Conservation (phyloP, 345 rosid species). For the Pistacia atlantica region DNA sequence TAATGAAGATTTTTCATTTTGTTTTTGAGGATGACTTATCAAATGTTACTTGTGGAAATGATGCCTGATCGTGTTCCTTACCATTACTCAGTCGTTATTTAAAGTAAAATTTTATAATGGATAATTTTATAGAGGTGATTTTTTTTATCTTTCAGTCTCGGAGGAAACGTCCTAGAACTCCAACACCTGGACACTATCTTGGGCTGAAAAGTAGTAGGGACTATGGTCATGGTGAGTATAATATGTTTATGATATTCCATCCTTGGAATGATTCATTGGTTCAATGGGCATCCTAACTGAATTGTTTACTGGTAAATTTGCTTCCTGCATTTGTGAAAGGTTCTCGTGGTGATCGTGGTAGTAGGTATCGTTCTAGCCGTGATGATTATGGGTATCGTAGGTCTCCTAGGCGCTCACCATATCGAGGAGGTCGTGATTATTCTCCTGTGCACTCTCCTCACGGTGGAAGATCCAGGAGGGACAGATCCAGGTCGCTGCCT, state of each 20-base stretch:
- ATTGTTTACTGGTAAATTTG: background rate
- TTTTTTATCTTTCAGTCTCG: conserved; percentile 70
- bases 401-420: conserved; percentile 86
- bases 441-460: conserved; percentile 74
- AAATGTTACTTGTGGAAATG: conserved; percentile 9
- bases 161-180: conserved; percentile 95
- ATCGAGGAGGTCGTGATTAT: conserved; percentile 60
- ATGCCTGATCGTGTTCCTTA: conserved; percentile 14
- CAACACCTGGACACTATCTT: conserved; percentile 98
- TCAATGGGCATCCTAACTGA: background rate
- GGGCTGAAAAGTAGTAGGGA: conserved; percentile 89
- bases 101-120: background rate
- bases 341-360: conserved; percentile 57
- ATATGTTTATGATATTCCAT: background rate
- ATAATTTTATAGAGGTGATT: conserved; percentile 20
- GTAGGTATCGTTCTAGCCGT: conserved; percentile 58
- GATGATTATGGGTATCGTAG: conserved; percentile 64
- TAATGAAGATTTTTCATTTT: background rate
- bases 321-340: conserved; percentile 31
- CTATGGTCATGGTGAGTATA: conserved; percentile 63
- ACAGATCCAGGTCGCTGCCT: conserved; percentile 50
- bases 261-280: background rate
- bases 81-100: background rate
- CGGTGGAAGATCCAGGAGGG: conserved; percentile 82
- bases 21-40: background rate